Evolutionary conservation across 345 rosid genomes (phyloP), one percentile per base, ranked within the genome.

Genomic region (Linum trigynum): DNA sequence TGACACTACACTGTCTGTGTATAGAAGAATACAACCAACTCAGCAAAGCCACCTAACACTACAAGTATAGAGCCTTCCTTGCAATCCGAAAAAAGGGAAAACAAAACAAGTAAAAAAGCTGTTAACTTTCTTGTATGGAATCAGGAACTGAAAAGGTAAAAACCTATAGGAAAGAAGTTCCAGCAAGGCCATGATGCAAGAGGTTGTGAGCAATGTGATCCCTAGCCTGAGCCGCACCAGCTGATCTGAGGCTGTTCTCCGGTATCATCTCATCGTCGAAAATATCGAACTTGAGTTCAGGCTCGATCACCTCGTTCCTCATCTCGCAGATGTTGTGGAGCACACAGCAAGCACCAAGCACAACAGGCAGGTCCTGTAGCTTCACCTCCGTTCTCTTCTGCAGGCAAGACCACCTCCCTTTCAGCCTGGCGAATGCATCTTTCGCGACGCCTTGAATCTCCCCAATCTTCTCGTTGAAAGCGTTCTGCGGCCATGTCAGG

Each of bases 291-390:
- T 67, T 72, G 3, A 68, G 67, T 65, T 68, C 88, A 39, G 82
- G 82, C 4, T 66, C 76, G 67, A 85, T 69, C 68, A 48, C 82
- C 71, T 89, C 94, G 1, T 77, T 82, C 71, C 80, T 80, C 84
- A 82, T 78, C 88, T 89, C 94, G 55, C 96, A 89, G 0, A 89
- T 84, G 38, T 89, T 89, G 32, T 89, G 96, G 64, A 89, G 15
- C 51, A 89, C 88, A 68, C 96, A 89, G 36, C 96, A 89, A 56
- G 96, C 96, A 3, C 96, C 94, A 0, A 89, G 82, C 38, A 89
- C 91, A 38, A 77, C 86, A 1, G 96, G 96, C 73, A 89, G 71
- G 64, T 89, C 96, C 68, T 84, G 85, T 0, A 87, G 81, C 75
- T 89, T 89, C 56, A 84, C 84, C 81, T 89, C 96, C 2, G 91